Percentiles rank a stretch among this genome's conserved stretches.
phyloP scores from a whole-genome alignment of 371 early-diverging fungal genomes.

The Nosema granulosis region DNA sequence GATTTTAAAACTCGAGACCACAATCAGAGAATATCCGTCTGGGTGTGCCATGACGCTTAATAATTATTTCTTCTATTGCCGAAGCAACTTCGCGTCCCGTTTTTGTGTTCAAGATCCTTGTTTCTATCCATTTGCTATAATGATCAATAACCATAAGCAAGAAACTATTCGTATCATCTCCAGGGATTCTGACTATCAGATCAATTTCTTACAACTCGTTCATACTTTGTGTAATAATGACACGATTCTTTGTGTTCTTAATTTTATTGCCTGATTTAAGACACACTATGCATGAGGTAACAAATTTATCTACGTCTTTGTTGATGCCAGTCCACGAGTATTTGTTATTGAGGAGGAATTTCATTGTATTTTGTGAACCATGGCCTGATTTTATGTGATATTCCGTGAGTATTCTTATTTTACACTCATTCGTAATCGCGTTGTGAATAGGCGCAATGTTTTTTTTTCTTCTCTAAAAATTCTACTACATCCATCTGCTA shows the following conservation, averaged over 20 bases:
- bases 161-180: background rate
- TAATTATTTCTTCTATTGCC: background rate
- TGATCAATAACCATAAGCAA: slow-evolving; percentile 13
- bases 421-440: background rate
- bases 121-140: slow-evolving; percentile 26
- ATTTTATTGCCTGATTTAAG: background rate
- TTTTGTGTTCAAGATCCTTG: background rate
- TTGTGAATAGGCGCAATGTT: background rate
- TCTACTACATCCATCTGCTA: background rate
- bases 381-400: slow-evolving; percentile 9
- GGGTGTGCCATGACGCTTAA: slow-evolving; percentile 22
- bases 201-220: slow-evolving; percentile 20
- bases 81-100: background rate
- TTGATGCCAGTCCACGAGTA: slow-evolving; percentile 17
- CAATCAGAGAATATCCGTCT: slow-evolving; percentile 16
- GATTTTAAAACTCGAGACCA: slow-evolving; percentile 17
- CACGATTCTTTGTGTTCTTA: background rate
- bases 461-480: background rate
- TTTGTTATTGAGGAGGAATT: slow-evolving; percentile 25
- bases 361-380: slow-evolving; percentile 27
- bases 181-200: background rate
- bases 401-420: background rate
- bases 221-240: background rate
- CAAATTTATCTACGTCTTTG: slow-evolving; percentile 32
- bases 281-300: slow-evolving; percentile 10